These are phyloP conservation scores for Avena eriantha DNA, from an alignment of 176 grass and related monocot species.

Conservation along the genomic window DNA sequence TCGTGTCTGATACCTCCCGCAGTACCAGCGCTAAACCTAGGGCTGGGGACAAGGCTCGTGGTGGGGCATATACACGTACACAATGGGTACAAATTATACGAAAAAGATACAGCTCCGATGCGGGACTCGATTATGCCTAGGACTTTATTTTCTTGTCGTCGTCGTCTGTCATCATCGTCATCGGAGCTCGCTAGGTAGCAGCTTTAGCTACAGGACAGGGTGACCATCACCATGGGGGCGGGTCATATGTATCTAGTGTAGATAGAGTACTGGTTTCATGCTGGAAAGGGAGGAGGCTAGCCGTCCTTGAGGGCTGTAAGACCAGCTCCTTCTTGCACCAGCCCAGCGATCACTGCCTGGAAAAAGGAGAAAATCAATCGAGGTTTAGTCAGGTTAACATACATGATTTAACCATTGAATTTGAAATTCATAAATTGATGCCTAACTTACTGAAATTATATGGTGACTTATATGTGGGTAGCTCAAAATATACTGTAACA, in stretches of 20 bases:
- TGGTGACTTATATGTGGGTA: no score
- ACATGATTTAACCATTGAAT: neutral
- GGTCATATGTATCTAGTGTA: conserved; percentile 28
- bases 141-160: neutral
- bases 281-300: neutral
- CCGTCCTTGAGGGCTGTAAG: neutral
- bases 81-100: conserved; percentile 24
- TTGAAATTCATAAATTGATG: neutral
- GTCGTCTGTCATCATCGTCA: neutral
- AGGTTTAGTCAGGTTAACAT: neutral
- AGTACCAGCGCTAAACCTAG: conserved; percentile 12
- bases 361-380: neutral
- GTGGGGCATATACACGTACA: conserved; percentile 30
- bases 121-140: conserved; percentile 29
- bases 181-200: neutral
- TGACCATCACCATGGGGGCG: conserved; percentile 6
- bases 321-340: neutral
- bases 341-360: conserved; percentile 36
- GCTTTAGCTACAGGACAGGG: conserved; percentile 15
- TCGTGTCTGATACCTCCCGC: neutral
- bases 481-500: neutral
- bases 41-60: conserved; percentile 18
- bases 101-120: conserved; percentile 44
- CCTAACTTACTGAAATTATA: neutral
- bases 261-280: conserved; percentile 27